phyloP scores from a whole-genome alignment of 495 filamentous ascomycete genomes.

The Corynascus novoguineensis region DNA sequence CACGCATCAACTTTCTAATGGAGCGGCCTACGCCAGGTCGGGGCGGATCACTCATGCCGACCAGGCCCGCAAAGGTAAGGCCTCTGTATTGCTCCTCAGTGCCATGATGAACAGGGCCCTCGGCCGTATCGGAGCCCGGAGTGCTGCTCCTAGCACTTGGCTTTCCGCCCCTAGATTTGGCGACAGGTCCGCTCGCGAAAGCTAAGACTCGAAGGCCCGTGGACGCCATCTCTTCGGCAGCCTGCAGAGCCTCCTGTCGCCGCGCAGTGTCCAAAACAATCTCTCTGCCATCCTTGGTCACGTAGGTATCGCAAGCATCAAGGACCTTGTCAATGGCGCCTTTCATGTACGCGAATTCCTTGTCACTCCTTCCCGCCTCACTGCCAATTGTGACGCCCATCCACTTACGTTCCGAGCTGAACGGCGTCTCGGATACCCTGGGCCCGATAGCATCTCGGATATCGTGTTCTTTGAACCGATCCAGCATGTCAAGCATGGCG shows the following conservation, averaged over 20 bases:
- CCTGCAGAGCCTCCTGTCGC: conserved; percentile 66
- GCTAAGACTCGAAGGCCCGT: conserved; percentile 87
- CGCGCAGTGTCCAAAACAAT: conserved; percentile 76
- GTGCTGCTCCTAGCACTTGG: conserved; percentile 30
- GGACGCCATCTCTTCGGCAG: conserved; percentile 83
- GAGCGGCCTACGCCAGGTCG: conserved; percentile 81
- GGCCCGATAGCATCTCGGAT: conserved; percentile 75
- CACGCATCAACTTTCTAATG: conserved; percentile 85
- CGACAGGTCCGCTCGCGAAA: conserved; percentile 73
- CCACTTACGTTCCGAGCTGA: conserved; percentile 97
- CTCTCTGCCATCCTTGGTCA: conserved; percentile 81
- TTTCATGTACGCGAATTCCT: conserved; percentile 85
- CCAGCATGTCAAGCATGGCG: conserved; percentile 85
- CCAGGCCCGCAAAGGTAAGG: conserved; percentile 81
- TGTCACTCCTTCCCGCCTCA: conserved; percentile 45
- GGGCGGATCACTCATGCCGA: conserved; percentile 97
- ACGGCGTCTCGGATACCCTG: conserved; percentile 78
- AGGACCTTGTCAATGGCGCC: conserved; percentile 88
- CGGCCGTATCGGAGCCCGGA: conserved; percentile 30
- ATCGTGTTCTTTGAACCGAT: conserved; percentile 85
- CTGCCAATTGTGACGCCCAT: conserved; percentile 88
- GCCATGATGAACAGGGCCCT: conserved; percentile 39
- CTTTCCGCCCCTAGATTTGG: conserved; percentile 22
- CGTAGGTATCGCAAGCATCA: conserved; percentile 80
- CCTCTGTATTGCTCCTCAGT: conserved; percentile 73